phyloP scores from a whole-genome alignment of 2,329 filamentous ascomycete genomes.

The Trichoderma atrobrunneum region DNA sequence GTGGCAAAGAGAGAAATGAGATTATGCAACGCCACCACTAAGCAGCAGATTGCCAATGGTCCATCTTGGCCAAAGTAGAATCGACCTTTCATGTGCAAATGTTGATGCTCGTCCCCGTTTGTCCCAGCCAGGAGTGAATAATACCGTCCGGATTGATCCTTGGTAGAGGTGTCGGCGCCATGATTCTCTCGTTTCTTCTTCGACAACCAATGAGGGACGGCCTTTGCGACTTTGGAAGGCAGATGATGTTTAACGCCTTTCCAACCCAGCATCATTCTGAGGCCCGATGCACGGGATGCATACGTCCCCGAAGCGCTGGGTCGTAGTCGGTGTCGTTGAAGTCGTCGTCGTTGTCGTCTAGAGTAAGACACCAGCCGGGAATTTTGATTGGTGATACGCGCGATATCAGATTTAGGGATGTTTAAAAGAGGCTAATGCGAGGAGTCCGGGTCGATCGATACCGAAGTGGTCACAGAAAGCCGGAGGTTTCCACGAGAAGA shows the following conservation, averaged over 20 bases:
- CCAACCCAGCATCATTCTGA: conserved; percentile 36
- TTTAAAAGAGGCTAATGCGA: background rate
- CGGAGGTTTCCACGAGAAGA: background rate
- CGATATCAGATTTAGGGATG: background rate
- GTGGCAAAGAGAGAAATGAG: background rate
- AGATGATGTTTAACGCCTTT: conserved; percentile 37
- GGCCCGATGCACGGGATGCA: conserved; percentile 7
- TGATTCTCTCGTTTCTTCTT: conserved; percentile 30
- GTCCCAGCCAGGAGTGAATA: conserved; percentile 19
- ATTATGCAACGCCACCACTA: conserved; percentile 7
- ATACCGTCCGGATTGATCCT: conserved; percentile 30
- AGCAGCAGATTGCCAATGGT: background rate
- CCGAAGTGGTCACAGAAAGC: background rate
- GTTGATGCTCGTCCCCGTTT: background rate
- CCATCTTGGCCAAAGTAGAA: background rate
- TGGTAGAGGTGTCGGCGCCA: conserved; percentile 23
- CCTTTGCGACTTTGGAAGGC: conserved; percentile 32
- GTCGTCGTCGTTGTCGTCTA: background rate
- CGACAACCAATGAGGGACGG: conserved; percentile 30
- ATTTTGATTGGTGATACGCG: background rate
- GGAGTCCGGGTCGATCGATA: background rate
- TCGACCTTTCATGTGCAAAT: background rate
- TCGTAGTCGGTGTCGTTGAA: background rate
- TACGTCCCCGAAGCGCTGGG: conserved; percentile 2
- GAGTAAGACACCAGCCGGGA: background rate